A percentile compares a stretch with the other conserved stretches of the same genome.
Conservation (phyloP, 495 filamentous ascomycete species). For the Aspergillus cavernicola region DNA sequence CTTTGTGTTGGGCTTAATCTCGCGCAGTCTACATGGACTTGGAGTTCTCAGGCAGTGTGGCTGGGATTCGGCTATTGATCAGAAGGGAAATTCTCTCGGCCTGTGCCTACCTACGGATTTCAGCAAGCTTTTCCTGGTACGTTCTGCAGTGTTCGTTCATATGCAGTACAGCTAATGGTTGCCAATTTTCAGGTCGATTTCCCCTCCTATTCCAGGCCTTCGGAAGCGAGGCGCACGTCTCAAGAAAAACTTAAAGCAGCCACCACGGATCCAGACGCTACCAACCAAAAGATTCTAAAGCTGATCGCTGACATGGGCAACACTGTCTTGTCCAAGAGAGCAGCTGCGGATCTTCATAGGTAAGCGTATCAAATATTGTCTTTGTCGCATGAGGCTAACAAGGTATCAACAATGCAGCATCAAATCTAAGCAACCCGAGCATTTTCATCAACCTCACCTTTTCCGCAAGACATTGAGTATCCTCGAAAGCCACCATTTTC, state of each 20-base stretch:
- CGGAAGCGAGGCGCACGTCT: conserved; percentile 35
- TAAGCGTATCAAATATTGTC: conserved; percentile 23
- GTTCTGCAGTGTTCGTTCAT: conserved; percentile 1
- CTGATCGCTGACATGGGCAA: conserved; percentile 85
- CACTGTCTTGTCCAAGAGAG: conserved; percentile 76
- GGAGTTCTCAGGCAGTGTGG: conserved; percentile 81
- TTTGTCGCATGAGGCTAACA: conserved; percentile 12
- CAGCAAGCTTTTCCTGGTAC: conserved; percentile 68
- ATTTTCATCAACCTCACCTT: conserved; percentile 69
- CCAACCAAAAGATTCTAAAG: conserved; percentile 69
- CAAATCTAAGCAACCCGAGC: conserved; percentile 61
- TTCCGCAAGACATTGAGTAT: conserved; percentile 81
- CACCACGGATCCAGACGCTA: conserved; percentile 58
- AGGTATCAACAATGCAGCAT: conserved; percentile 39
- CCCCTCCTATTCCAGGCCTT: conserved; percentile 28
- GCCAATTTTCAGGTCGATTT: conserved; percentile 30
- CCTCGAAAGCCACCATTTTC: conserved; percentile 87
- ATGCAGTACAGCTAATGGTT: background rate
- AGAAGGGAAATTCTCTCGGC: conserved; percentile 76
- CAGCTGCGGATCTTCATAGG: conserved; percentile 66
- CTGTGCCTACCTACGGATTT: conserved; percentile 82
- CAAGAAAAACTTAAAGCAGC: conserved; percentile 42
- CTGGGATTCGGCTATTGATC: conserved; percentile 88
- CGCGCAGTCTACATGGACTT: conserved; percentile 85
- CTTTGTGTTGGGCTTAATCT: conserved; percentile 90